Evolutionary conservation across 352 stramenopile genomes (phyloP).

Genomic region (Pseudoperonospora humuli): DNA sequence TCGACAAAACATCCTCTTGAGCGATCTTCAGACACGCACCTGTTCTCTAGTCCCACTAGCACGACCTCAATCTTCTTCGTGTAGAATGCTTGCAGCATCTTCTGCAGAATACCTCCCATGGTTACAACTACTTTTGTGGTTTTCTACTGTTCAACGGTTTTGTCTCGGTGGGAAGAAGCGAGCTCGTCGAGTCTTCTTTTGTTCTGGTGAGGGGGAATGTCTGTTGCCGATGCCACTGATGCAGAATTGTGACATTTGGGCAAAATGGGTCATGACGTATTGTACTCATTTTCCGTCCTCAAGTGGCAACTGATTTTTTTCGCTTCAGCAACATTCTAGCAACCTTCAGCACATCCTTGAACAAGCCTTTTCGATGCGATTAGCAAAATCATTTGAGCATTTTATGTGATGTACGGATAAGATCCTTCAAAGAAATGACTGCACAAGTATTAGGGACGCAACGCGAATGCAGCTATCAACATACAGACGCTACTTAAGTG

Average conservation of each 20-base stretch:
- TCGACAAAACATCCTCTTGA: neutral
- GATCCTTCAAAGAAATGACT: no score
- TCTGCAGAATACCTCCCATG: slow-evolving; percentile 92
- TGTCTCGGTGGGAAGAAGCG: neutral
- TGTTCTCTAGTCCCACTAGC: slow-evolving; percentile 95
- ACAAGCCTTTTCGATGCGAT: no score
- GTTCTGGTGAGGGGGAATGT: neutral
- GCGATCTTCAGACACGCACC: slow-evolving; percentile 32
- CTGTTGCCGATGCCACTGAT: neutral
- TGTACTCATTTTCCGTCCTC: neutral
- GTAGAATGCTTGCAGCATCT: slow-evolving; percentile 94
- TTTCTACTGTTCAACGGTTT: neutral
- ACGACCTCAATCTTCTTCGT: slow-evolving; percentile 96
- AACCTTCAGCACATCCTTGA: no score
- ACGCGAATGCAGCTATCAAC: no score
- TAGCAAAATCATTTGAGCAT: no score
- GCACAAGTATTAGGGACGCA: no score
- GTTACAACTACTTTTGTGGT: slow-evolving; percentile 4
- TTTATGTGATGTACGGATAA: no score
- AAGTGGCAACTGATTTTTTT: slow-evolving; percentile 1
- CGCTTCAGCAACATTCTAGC: neutral
- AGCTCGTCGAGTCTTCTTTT: neutral
- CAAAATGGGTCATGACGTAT: neutral
- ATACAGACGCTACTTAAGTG: no score
- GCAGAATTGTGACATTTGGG: neutral